Evolutionary conservation across 768 basidiomycete species (phyloP).

Genomic region (Amanita rubescens): DNA sequence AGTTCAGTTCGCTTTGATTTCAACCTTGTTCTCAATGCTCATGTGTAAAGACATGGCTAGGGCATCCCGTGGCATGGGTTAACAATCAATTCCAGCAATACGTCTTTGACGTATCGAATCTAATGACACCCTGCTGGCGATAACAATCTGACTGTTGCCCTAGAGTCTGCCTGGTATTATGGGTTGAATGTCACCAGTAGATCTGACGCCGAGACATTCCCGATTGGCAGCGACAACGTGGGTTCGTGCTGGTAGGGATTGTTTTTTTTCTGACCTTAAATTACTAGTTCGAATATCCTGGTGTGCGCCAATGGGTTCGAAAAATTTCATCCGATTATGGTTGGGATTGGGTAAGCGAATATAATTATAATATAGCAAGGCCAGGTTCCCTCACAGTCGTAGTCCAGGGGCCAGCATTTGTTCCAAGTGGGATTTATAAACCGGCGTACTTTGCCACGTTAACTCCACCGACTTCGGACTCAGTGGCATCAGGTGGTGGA

Average conservation of each 20-base stretch:
- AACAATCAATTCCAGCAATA: conserved; percentile 53
- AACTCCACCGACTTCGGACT: conserved; percentile 13
- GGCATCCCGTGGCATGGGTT: conserved; percentile 48
- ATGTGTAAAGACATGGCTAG: conserved; percentile 35
- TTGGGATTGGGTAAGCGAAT: conserved; percentile 47
- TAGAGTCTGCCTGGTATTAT: conserved; percentile 49
- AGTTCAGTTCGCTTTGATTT: conserved; percentile 9
- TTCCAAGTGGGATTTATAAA: conserved; percentile 47
- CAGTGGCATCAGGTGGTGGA: conserved; percentile 11
- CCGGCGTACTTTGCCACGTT: conserved; percentile 47
- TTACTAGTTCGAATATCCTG: conserved; percentile 43
- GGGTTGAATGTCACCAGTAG: conserved; percentile 44
- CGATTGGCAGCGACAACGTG: conserved; percentile 27
- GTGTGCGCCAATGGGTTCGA: conserved; percentile 39
- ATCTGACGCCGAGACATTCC: conserved; percentile 40
- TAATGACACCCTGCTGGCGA: conserved; percentile 28
- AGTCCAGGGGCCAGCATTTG: conserved; percentile 47
- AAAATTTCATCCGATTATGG: conserved; percentile 51
- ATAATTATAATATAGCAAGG: too few species aligned
- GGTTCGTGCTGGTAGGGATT: too few species aligned
- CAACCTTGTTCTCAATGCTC: neutral
- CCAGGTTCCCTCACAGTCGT: too few species aligned
- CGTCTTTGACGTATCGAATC: conserved; percentile 40
- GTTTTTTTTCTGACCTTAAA: neutral
- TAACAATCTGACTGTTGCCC: conserved; percentile 39